phyloP scores from a whole-genome alignment of 345 rosid genomes.

The Citrus sp. region DNA sequence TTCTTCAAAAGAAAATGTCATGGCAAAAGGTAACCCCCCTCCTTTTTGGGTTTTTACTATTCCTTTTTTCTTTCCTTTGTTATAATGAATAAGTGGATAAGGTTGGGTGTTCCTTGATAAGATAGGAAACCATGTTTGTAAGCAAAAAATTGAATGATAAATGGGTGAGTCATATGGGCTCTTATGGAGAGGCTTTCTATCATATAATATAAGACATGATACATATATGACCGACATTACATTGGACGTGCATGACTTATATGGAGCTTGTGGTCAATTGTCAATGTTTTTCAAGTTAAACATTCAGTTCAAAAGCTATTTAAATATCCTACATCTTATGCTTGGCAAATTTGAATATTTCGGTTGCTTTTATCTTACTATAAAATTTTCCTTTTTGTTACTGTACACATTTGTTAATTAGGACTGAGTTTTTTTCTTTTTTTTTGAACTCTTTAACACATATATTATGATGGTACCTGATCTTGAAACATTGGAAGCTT shows the following conservation, averaged over 20 bases:
- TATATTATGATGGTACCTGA: neutral
- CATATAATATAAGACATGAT: neutral
- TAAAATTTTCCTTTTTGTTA: neutral
- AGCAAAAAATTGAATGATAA: neutral
- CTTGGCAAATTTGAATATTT: neutral
- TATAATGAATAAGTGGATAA: slow-evolving; percentile 8
- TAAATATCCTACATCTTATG: neutral
- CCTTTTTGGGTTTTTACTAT: neutral
- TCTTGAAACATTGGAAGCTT: neutral
- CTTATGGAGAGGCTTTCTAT: neutral
- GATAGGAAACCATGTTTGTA: neutral
- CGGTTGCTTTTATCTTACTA: neutral
- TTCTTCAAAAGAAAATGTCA: slow-evolving; percentile 80
- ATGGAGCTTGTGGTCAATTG: neutral
- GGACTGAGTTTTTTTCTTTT: neutral
- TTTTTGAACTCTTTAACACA: neutral
- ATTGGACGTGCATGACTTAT: neutral
- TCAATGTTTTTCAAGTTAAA: neutral
- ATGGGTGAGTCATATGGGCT: neutral
- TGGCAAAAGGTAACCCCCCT: slow-evolving; percentile 69
- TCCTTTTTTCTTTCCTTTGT: neutral
- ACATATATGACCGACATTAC: neutral
- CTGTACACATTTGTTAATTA: neutral
- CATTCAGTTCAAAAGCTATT: neutral
- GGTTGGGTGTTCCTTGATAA: neutral